Conservation (phyloP, 2,329 filamentous ascomycete species). For the Alternaria panax region DNA sequence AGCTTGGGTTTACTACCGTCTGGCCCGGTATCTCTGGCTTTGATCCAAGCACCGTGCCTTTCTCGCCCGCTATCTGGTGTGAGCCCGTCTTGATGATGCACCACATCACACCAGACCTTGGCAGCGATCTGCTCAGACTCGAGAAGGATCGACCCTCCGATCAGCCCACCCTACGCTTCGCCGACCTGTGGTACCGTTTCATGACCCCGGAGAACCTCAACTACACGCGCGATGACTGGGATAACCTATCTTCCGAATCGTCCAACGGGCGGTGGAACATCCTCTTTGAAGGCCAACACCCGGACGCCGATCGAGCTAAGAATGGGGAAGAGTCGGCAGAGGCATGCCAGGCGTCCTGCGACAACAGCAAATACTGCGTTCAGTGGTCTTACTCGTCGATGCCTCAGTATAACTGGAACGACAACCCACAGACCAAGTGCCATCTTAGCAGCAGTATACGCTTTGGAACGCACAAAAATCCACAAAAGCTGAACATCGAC, state of each 20-base stretch:
- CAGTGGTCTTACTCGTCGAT: conserved; percentile 45
- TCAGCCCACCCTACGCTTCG: conserved; percentile 32
- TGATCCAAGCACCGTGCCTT: conserved; percentile 45
- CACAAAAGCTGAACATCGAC: conserved; percentile 21
- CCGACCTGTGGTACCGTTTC: conserved; percentile 41
- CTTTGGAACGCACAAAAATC: conserved; percentile 28
- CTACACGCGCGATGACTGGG: conserved; percentile 40
- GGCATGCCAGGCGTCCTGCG: conserved; percentile 40
- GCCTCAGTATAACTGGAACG: conserved; percentile 37
- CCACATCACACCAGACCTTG: conserved; percentile 55
- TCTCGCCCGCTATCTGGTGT: conserved; percentile 56
- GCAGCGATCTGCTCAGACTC: conserved; percentile 55
- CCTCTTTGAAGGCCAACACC: conserved; percentile 32
- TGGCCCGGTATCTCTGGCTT: conserved; percentile 53
- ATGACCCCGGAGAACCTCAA: conserved; percentile 36
- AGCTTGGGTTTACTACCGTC: conserved; percentile 55
- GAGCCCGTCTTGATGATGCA: conserved; percentile 48
- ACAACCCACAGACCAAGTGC: conserved; percentile 43
- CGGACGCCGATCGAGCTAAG: conserved; percentile 23
- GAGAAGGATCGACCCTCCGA: conserved; percentile 47
- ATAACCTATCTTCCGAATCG: conserved; percentile 42
- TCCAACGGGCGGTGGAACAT: conserved; percentile 45
- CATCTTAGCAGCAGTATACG: conserved; percentile 44
- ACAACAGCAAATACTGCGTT: conserved; percentile 38
- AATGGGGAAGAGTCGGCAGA: conserved; percentile 37